Evolutionary conservation across 495 filamentous ascomycete genomes (phyloP).

Genomic region (Talaromyces liani): DNA sequence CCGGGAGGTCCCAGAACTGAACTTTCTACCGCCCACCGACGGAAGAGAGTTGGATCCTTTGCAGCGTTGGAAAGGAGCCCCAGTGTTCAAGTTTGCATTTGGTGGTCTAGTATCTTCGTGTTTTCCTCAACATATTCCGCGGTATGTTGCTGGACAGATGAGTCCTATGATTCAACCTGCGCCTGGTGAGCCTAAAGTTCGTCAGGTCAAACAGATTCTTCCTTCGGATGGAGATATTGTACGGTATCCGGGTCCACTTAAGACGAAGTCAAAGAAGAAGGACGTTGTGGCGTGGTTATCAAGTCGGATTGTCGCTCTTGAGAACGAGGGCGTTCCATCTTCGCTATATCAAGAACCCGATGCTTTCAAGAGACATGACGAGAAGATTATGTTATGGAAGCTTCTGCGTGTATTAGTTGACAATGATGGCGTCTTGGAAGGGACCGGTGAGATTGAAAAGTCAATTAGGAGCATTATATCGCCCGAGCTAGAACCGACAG

Average conservation of each 20-base stretch:
- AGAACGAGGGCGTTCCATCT: constrained; percentile 47
- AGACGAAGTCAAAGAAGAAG: constrained; percentile 89
- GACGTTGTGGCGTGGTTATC: constrained; percentile 79
- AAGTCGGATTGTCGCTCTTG: constrained; percentile 62
- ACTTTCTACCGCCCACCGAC: constrained; percentile 63
- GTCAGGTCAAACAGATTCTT: constrained; percentile 59
- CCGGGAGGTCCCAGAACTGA: constrained; percentile 35
- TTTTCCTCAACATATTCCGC: constrained; percentile 82
- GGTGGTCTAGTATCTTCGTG: constrained; percentile 75
- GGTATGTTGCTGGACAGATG: constrained; percentile 67
- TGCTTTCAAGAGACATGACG: constrained; percentile 62
- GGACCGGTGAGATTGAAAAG: constrained; percentile 62
- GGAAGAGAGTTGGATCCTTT: constrained; percentile 73
- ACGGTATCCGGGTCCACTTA: constrained; percentile 85
- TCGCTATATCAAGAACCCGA: constrained; percentile 42
- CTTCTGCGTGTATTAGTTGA: constrained; percentile 74
- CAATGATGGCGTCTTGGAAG: constrained; percentile 74
- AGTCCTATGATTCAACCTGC: constrained; percentile 73
- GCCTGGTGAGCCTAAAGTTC: constrained; percentile 75
- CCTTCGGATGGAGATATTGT: constrained; percentile 62
- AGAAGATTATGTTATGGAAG: constrained; percentile 85
- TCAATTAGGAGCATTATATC: constrained; percentile 67
- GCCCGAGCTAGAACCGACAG: constrained; percentile 45
- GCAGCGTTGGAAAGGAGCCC: constrained; percentile 82
- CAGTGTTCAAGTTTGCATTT: constrained; percentile 81